Evolutionary conservation across 768 basidiomycete species (phyloP).

Genomic region (Auriscalpium vulgare): DNA sequence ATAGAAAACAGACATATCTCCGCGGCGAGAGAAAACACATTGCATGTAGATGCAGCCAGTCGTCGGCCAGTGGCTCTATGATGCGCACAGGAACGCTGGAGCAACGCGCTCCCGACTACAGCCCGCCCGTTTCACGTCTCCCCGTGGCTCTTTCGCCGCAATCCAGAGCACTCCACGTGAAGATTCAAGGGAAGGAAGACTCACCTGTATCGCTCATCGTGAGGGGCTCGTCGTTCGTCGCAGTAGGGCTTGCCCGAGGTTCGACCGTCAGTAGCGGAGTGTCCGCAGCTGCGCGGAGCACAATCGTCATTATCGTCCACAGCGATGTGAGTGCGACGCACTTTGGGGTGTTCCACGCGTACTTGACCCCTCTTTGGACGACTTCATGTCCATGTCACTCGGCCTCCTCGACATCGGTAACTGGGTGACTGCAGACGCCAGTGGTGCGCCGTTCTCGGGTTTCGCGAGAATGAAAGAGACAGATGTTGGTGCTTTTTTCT

Average conservation of each 20-base stretch:
- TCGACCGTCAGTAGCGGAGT: too few species aligned
- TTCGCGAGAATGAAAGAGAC: constrained; percentile 10
- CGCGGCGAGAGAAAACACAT: background rate
- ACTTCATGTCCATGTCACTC: background rate
- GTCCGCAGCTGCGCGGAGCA: background rate
- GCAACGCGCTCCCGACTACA: too few species aligned
- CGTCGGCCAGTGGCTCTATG: background rate
- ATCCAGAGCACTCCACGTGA: too few species aligned
- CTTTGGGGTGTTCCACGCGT: background rate
- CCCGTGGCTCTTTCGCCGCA: too few species aligned
- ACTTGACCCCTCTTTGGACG: background rate
- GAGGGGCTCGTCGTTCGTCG: too few species aligned
- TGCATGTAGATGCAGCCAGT: background rate
- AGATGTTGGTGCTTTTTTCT: constrained; percentile 11
- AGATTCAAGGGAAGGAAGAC: too few species aligned
- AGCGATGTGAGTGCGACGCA: too few species aligned
- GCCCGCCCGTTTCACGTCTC: too few species aligned
- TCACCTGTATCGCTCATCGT: too few species aligned
- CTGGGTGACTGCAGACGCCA: constrained; percentile 7
- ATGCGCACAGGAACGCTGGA: too few species aligned
- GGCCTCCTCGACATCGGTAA: constrained; percentile 5
- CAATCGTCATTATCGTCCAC: background rate
- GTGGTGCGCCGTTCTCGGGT: constrained; percentile 5
- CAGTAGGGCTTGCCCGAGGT: too few species aligned
- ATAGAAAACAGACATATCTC: too few species aligned